A percentile compares a stretch with the other conserved stretches of the same genome.
Evolutionary conservation across 371 early-diverging fungal genomes (phyloP).

Genomic region (Rhizopus arrhizus): DNA sequence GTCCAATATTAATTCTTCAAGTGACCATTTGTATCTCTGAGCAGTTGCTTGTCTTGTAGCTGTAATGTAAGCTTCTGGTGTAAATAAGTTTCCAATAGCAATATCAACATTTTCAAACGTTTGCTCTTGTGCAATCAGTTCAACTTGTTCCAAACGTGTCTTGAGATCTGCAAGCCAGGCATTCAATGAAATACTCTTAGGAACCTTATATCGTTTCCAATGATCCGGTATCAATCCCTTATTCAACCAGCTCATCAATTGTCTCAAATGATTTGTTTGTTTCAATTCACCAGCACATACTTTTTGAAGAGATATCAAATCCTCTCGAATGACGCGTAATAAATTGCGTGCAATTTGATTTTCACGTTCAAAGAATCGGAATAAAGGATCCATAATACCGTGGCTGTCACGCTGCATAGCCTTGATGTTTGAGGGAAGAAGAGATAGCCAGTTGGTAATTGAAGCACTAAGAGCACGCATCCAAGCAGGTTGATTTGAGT

Average conservation of each 20-base stretch:
- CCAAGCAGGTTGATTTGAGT: constrained; percentile 68
- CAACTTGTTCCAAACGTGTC: constrained; percentile 70
- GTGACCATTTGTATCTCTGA: constrained; percentile 65
- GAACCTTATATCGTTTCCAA: constrained; percentile 81
- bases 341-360: constrained; percentile 65
- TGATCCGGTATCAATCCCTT: constrained; percentile 77
- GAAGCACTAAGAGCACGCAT: constrained; percentile 68
- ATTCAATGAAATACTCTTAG: constrained; percentile 58
- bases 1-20: constrained; percentile 67
- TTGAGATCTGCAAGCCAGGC: constrained; percentile 80
- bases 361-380: constrained; percentile 87
- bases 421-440: constrained; percentile 62
- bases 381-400: constrained; percentile 69
- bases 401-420: constrained; percentile 42
- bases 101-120: constrained; percentile 51
- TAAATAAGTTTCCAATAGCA: constrained; percentile 88
- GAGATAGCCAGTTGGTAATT: constrained; percentile 62
- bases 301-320: constrained; percentile 64
- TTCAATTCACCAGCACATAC: constrained; percentile 79
- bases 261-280: constrained; percentile 85
- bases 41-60: constrained; percentile 90
- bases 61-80: constrained; percentile 91
- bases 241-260: constrained; percentile 67
- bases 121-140: constrained; percentile 49
- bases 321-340: constrained; percentile 64